phyloP scores from a whole-genome alignment of 2,329 filamentous ascomycete genomes.

The Trichoderma endophyticum region DNA sequence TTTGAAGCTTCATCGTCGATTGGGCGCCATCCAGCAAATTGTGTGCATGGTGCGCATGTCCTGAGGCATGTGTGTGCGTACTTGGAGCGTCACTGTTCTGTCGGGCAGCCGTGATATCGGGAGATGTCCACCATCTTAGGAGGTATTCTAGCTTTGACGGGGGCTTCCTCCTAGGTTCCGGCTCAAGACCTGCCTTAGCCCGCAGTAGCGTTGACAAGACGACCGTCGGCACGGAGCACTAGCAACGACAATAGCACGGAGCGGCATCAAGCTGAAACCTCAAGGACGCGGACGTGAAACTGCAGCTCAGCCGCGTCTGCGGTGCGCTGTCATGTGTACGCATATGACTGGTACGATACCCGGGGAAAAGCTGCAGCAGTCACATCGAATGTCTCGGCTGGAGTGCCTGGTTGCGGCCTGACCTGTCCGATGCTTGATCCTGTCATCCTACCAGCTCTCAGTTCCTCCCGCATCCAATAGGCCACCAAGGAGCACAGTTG shows the following conservation, averaged over 20 bases:
- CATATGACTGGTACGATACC: neutral
- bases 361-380: neutral
- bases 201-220: neutral
- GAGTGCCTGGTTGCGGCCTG: neutral
- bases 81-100: neutral
- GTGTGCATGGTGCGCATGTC: neutral
- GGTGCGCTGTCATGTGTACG: neutral
- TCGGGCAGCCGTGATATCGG: neutral
- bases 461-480: neutral
- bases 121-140: neutral
- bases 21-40: neutral
- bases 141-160: neutral
- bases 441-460: neutral
- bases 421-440: neutral
- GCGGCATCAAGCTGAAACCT: slow-evolving; percentile 2
- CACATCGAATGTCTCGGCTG: slow-evolving; percentile 3
- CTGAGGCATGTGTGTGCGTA: neutral
- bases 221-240: neutral
- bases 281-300: neutral
- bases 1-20: neutral
- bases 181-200: neutral
- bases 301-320: neutral
- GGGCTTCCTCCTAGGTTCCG: neutral
- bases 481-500: neutral
- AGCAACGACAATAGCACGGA: neutral